Evolutionary conservation across 495 filamentous ascomycete species (phyloP).

Genomic region (Lasiosphaeria miniovina): DNA sequence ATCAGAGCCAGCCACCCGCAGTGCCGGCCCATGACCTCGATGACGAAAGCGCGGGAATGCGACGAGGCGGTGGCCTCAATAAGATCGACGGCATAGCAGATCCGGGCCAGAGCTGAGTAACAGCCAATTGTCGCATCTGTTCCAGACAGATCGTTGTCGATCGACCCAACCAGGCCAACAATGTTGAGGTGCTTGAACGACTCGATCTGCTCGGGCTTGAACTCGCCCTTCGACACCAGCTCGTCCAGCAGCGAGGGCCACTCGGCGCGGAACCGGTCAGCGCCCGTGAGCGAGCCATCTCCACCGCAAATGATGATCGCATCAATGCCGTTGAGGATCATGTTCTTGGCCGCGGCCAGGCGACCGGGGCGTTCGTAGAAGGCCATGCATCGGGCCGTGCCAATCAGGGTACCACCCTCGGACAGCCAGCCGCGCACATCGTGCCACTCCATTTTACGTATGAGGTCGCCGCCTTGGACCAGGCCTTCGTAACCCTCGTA

Average conservation of each 20-base stretch:
- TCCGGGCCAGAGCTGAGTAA: conserved; percentile 85
- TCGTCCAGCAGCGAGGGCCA: conserved; percentile 87
- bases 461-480: conserved; percentile 83
- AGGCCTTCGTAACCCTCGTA: conserved; percentile 97
- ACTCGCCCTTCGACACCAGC: conserved; percentile 65
- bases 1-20: conserved; percentile 98
- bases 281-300: conserved; percentile 95
- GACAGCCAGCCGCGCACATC: conserved; percentile 94
- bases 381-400: conserved; percentile 83
- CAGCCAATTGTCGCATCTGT: conserved; percentile 98
- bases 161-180: conserved; percentile 91
- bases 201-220: conserved; percentile 64
- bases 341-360: conserved; percentile 82
- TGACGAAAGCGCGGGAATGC: conserved; percentile 96
- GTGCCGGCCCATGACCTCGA: conserved; percentile 99
- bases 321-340: conserved; percentile 89
- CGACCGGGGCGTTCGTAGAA: conserved; percentile 87
- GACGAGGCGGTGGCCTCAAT: conserved; percentile 96
- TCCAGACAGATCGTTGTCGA: conserved; percentile 96
- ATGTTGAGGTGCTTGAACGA: conserved; percentile 86
- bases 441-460: conserved; percentile 84
- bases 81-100: conserved; percentile 92
- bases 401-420: conserved; percentile 94
- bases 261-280: conserved; percentile 86
- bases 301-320: conserved; percentile 96